Base-by-base conservation (phyloP, 2,329 filamentous ascomycete species). In the Teratosphaeria viscida region DNA sequence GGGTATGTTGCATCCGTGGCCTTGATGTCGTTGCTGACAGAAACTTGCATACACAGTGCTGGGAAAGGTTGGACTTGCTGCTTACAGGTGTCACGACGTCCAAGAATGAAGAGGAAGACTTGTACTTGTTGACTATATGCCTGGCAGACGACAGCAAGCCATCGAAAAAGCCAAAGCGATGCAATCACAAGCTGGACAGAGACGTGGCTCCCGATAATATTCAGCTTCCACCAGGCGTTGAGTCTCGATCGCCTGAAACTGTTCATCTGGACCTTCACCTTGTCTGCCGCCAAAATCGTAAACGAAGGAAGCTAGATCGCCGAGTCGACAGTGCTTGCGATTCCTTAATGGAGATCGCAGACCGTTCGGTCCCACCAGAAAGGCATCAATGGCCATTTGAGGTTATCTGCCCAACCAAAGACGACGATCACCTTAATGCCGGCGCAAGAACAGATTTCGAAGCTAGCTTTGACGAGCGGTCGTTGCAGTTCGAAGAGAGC, bases 201-300 rank as follows among this genome's bases (percentile, higher is more conserved):
- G 63, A 59, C 19, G 62, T 66, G n/a, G 67, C 68, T 7, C 55
- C 71, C 16, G 53, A 61, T 27, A 60, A 67, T 35, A 54, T 66
- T 14, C 54, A 60, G 26, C 59, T 62, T n/a, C 64, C 64, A 19
- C 16, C 54, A 27, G 63, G 62, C 5, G 55, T 65, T 6, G 54
- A 2, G 16, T 59, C 49, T 19, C 47, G 57, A 19, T 34, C 57
- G 32, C 57, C 66, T 32, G 60, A 72, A 5, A 66, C 63, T 6
- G 64, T 77, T 2, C 62, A 60, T 19, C 61, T 77, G 2, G 57
- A 57, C 2, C 57, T 73, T 58, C 55, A 66, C 3, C 57, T 71
- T 27, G 35, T 32, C 12, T 26, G 52, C n/a, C 12, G 29, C 29
- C 7, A 52, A 35, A 26, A 14, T 3, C 26, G 49, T 11, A 60